These are phyloP conservation scores for Aspergillus sclerotiicarbonarius DNA, from an alignment of 495 filamentous ascomycete genomes.

Conservation along the genomic window DNA sequence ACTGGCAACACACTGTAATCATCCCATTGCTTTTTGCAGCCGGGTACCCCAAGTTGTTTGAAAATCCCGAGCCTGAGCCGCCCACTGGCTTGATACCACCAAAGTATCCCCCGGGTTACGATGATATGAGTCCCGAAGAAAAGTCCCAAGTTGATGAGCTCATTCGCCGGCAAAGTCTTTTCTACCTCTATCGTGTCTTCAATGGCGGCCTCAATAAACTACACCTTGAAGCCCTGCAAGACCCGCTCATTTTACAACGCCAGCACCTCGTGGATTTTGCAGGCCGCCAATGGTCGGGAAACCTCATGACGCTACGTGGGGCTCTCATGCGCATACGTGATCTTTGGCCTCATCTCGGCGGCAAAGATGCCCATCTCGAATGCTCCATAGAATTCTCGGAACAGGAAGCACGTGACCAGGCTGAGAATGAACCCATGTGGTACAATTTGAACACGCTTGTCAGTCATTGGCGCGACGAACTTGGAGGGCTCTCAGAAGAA, in stretches of 20 bases:
- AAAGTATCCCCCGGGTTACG: conserved; percentile 16
- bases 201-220: conserved; percentile 21
- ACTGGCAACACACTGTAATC: conserved; percentile 27
- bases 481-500: conserved; percentile 20
- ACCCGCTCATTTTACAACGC: conserved; percentile 18
- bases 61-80: conserved; percentile 21
- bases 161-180: conserved; percentile 19
- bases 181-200: conserved; percentile 24
- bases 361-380: conserved; percentile 11
- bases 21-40: conserved; percentile 21
- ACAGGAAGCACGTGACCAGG: conserved; percentile 15
- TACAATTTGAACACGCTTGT: conserved; percentile 20
- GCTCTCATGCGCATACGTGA: conserved; percentile 19
- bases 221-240: conserved; percentile 20
- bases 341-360: conserved; percentile 21
- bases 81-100: conserved; percentile 15
- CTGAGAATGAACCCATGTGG: conserved; percentile 23
- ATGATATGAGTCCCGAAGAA: conserved; percentile 16
- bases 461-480: conserved; percentile 22
- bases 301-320: conserved; percentile 24
- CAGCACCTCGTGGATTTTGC: conserved; percentile 28
- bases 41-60: conserved; percentile 21
- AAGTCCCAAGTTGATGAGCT: conserved; percentile 21
- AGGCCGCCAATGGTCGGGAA: conserved; percentile 27
- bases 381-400: conserved; percentile 23